These are phyloP conservation scores for Wilhelminamyces savonicus DNA, from an alignment of 805 yeast genomes.

Conservation along the genomic window DNA sequence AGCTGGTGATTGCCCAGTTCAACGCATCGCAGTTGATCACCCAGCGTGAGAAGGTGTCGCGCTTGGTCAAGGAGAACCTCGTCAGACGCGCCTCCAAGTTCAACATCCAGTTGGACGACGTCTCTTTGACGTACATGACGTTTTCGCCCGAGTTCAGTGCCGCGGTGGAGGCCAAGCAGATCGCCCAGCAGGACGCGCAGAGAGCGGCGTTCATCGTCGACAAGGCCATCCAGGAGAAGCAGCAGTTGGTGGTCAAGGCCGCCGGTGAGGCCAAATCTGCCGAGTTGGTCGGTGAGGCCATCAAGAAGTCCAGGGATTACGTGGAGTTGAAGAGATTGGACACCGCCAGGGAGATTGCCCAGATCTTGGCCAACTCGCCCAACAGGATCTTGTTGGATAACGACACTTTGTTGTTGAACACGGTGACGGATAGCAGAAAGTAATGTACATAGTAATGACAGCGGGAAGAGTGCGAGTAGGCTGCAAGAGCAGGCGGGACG, in stretches of 20 bases:
- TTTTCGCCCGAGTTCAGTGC: conserved; percentile 96
- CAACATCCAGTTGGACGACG: conserved; percentile 87
- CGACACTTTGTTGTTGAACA: conserved; percentile 85
- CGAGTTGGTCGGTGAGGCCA: conserved; percentile 97
- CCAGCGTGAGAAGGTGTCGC: conserved; percentile 95
- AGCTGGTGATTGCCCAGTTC: conserved; percentile 96
- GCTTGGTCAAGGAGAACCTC: conserved; percentile 84
- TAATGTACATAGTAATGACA: conserved; percentile 13
- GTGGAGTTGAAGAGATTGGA: conserved; percentile 95
- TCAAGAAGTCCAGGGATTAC: conserved; percentile 91
- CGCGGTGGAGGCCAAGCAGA: conserved; percentile 98
- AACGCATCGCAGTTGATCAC: conserved; percentile 97
- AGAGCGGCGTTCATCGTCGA: conserved; percentile 97
- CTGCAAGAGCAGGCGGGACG: conserved; percentile 4
- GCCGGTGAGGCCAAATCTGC: conserved; percentile 99
- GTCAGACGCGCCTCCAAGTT: conserved; percentile 88
- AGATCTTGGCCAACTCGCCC: conserved; percentile 77
- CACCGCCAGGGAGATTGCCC: conserved; percentile 94
- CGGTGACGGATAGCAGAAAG: conserved; percentile 71
- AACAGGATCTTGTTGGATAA: conserved; percentile 88
- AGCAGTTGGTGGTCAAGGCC: conserved; percentile 93
- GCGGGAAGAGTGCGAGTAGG: no score
- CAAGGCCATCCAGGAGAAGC: conserved; percentile 96
- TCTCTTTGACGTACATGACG: conserved; percentile 93
- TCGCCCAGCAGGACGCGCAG: conserved; percentile 99